Evolutionary conservation across 495 filamentous ascomycete species (phyloP), one percentile per base, ranked within the genome.

Genomic region (Neurospora sp.): DNA sequence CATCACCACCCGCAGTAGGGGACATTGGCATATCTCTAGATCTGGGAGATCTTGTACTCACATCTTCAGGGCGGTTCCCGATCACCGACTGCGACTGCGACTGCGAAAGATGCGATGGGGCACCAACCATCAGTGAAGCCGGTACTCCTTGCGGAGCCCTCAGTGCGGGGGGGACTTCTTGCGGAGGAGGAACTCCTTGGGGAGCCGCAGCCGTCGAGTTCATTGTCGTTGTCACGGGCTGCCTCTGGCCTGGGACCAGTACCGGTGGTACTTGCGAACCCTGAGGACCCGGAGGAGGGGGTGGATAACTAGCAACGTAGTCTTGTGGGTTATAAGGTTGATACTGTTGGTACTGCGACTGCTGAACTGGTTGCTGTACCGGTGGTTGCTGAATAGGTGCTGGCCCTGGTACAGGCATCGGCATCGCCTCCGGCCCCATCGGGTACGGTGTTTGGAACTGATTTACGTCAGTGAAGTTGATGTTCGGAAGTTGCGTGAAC

Each of bases 401-500:
- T 1, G 27, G 53, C 16, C 53, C 53, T 2, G 11, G 11, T 5
- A 27, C 14, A 35, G 53, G 53, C 53, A 66, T 66, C 53, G 53
- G 53, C 53, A 66, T 35, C 27, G 27, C 14, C 53, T 66, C 53
- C 53, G 53, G 53, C 27, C 53, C 53, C 53, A 35, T 9, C 6
- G 53, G 53, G 14, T 66, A 66, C 7, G 53, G 53, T 18, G 53
- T 66, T 66, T 66, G 53, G 53, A 66, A 72, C 37, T 81, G 74
- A 72, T 76, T 69, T 16, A 84, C 73, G 70, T 84, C 83, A 46
- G 78, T 73, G 8, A 75, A 81, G 18, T 80, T 79, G 3, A 72
- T 75, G 76, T 82, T 84, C 40, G 82, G 74, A 69, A 83, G 83
- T 27, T 82, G 81, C 6, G 78, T 85, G 77, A 84, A 84, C 53